A percentile compares a stretch with the other conserved stretches of the same genome.
phyloP scores from a whole-genome alignment of 2,329 filamentous ascomycete species.

The Knufia fluminis region DNA sequence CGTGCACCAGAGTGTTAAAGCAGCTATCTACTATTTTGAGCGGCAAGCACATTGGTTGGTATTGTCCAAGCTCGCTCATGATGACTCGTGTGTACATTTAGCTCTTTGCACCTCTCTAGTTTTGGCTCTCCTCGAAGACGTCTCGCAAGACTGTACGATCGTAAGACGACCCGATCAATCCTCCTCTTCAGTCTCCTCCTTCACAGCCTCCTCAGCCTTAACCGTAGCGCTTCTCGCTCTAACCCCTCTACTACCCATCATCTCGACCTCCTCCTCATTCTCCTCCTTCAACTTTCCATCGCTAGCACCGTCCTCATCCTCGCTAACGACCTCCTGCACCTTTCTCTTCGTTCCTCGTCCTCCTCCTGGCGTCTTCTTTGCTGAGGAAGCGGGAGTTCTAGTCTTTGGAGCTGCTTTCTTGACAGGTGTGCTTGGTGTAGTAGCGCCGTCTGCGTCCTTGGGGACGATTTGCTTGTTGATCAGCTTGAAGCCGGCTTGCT shows the following conservation, averaged over 20 bases:
- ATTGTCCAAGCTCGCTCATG: too few species aligned
- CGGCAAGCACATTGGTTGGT: too few species aligned
- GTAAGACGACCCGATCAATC: too few species aligned
- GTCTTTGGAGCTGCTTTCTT: not conserved
- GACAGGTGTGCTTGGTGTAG: not conserved
- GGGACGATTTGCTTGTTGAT: conserved; percentile 8
- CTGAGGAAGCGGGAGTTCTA: too few species aligned
- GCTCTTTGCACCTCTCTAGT: too few species aligned
- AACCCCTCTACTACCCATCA: not conserved
- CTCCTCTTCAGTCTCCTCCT: not conserved
- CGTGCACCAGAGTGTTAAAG: too few species aligned
- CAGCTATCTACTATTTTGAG: too few species aligned
- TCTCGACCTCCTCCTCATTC: not conserved
- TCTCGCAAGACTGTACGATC: too few species aligned
- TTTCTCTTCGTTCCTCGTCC: not conserved
- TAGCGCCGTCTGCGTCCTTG: not conserved
- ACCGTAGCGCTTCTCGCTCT: conserved; percentile 13
- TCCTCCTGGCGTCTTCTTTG: too few species aligned
- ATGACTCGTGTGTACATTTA: too few species aligned
- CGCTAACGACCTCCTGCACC: not conserved
- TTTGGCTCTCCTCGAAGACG: too few species aligned
- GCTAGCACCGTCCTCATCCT: not conserved
- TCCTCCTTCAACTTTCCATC: not conserved
- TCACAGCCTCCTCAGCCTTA: not conserved
- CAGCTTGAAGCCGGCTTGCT: conserved; percentile 10